Percentiles rank a stretch among this genome's conserved stretches.
phyloP scores from a whole-genome alignment of 768 basidiomycete genomes.

The Naganishia kalamii region DNA sequence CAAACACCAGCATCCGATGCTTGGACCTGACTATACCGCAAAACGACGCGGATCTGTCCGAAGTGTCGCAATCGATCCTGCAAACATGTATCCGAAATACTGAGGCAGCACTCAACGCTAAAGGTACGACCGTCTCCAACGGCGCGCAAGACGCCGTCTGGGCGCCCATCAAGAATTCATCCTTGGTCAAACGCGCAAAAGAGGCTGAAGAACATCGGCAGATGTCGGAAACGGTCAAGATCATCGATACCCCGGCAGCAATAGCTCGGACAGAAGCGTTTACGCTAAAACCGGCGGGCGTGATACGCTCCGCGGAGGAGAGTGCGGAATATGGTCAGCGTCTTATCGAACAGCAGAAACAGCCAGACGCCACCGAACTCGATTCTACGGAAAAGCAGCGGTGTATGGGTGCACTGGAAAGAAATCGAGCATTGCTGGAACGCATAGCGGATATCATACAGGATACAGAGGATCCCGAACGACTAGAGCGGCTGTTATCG shows the following conservation, averaged over 20 bases:
- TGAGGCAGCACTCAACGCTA: constrained; percentile 60
- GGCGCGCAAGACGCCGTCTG: constrained; percentile 56
- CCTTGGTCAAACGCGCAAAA: constrained; percentile 46
- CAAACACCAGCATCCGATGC: constrained; percentile 79
- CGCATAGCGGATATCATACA: constrained; percentile 53
- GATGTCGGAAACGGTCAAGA: constrained; percentile 36
- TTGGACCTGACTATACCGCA: constrained; percentile 88
- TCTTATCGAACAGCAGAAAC: neutral
- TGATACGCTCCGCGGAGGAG: constrained; percentile 35
- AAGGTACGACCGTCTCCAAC: constrained; percentile 29
- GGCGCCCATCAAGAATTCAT: constrained; percentile 47
- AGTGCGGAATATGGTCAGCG: constrained; percentile 14
- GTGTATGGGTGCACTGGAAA: constrained; percentile 30
- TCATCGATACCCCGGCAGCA: constrained; percentile 37
- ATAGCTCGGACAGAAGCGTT: constrained; percentile 43
- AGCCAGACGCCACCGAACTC: neutral
- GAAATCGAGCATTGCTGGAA: constrained; percentile 50
- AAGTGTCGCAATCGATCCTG: constrained; percentile 81
- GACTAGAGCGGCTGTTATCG: constrained; percentile 60
- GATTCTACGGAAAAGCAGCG: constrained; percentile 18
- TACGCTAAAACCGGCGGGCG: constrained; percentile 39
- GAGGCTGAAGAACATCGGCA: constrained; percentile 42
- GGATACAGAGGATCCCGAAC: constrained; percentile 37
- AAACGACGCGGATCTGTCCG: constrained; percentile 46
- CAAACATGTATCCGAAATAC: constrained; percentile 89